Evolutionary conservation across 108 stramenopile species (phyloP), one percentile per base, ranked within the genome.

Genomic region (Parietichytrium sp.): DNA sequence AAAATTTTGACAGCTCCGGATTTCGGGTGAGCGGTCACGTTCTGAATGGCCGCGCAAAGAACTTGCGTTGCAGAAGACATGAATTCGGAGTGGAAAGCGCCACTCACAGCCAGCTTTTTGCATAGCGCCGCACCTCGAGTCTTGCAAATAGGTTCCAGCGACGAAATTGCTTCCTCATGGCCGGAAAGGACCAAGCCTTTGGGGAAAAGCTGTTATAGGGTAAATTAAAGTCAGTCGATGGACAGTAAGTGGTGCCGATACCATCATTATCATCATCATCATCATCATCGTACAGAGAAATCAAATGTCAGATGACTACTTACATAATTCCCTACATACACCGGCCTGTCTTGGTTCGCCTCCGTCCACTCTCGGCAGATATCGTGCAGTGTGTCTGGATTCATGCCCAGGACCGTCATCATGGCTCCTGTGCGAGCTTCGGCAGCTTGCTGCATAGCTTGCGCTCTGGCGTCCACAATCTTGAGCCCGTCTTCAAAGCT

Each of bases 361-460:
- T 38, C 20, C 12, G 36, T 27, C 8, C 36, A 33, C 13, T 7
- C 15, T 6, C 38, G 15, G 61, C 61, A 72, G 42, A 72, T 42
- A 6, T 27, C 15, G 6, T 16, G 2, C 38, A 72, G 61, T 25
- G 1, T 42, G 10, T 45, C 61, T 27, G 38, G 23, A 10, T 12
- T 25, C 10, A 72, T 33, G 3, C 61, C 61, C 25, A 72, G 10
- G 33, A 72, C 61, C 6, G 61, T 72, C 16, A 42, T 25, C 61
- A 72, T 72, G n/a, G 38, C 61, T 16, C 61, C 61, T n/a, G n/a
- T 42, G 10, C 25, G 61, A 33, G 42, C 42, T 7, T 6, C 20
- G 6, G 61, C 61, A 16, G 61, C 42, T 13, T 72, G 38, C 20
- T 72, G 61, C 61, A 72, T 72, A 25, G 61, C 61, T 8, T 38